These are phyloP conservation scores for Komagataea norvegica DNA, from an alignment of 1,139 yeast species.

Conservation along the genomic window DNA sequence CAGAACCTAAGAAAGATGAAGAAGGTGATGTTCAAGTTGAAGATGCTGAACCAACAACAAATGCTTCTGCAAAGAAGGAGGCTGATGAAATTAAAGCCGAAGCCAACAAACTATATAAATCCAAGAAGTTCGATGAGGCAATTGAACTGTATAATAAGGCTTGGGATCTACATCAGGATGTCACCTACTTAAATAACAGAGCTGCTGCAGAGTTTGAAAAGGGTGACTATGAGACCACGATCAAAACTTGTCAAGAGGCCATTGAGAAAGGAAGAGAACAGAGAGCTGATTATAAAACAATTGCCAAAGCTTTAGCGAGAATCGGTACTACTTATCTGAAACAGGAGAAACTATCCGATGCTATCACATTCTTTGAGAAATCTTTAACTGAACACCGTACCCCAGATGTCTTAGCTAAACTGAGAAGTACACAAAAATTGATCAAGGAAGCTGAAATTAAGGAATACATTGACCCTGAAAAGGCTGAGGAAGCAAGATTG, in stretches of 20 bases:
- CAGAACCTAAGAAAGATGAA: constrained; percentile 27
- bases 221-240: constrained; percentile 84
- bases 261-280: constrained; percentile 84
- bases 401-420: constrained; percentile 84
- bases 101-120: constrained; percentile 85
- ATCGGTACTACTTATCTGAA: constrained; percentile 81
- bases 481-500: constrained; percentile 93
- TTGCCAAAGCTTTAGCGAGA: constrained; percentile 92
- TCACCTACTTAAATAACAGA: constrained; percentile 90
- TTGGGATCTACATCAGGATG: constrained; percentile 76
- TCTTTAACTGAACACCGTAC: constrained; percentile 97
- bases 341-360: constrained; percentile 63
- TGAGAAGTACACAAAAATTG: constrained; percentile 84
- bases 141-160: constrained; percentile 82
- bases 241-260: constrained; percentile 75
- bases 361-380: constrained; percentile 78
- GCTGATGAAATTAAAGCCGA: constrained; percentile 82
- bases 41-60: constrained; percentile 26
- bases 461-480: constrained; percentile 79
- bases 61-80: constrained; percentile 36
- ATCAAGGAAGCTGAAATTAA: constrained; percentile 72
- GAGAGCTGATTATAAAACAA: constrained; percentile 86
- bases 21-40: constrained; percentile 26
- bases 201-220: constrained; percentile 98
- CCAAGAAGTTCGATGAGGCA: constrained; percentile 89